phyloP scores from a whole-genome alignment of 2,329 filamentous ascomycete species.

The Parastagonospora avenae region DNA sequence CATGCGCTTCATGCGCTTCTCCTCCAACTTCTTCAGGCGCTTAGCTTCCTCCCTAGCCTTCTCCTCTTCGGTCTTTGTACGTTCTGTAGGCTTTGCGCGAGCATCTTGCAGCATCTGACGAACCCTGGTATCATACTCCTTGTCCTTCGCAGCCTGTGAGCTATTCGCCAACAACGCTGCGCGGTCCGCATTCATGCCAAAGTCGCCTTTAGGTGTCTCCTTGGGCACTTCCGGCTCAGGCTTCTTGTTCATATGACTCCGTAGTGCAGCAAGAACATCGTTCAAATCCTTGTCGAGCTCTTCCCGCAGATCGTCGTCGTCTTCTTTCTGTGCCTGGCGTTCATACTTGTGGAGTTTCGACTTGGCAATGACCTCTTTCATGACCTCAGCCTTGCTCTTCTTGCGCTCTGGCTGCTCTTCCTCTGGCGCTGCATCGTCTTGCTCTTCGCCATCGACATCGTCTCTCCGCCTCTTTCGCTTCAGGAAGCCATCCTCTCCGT shows the following conservation, averaged over 20 bases:
- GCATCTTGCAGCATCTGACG: constrained; percentile 83
- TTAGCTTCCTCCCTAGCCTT: constrained; percentile 72
- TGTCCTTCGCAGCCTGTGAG: constrained; percentile 73
- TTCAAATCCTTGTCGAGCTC: constrained; percentile 84
- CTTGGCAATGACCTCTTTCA: constrained; percentile 97
- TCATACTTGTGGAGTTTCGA: constrained; percentile 96
- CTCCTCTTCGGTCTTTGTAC: constrained; percentile 70
- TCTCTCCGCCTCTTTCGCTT: constrained; percentile 52
- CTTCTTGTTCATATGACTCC: constrained; percentile 59
- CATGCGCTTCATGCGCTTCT: constrained; percentile 84
- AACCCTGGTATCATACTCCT: constrained; percentile 84
- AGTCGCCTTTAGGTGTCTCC: constrained; percentile 46
- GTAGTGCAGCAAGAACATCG: constrained; percentile 74
- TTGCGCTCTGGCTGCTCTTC: constrained; percentile 75
- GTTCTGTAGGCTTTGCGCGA: constrained; percentile 81
- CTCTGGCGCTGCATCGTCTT: constrained; percentile 36
- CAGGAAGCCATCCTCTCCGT: constrained; percentile 46
- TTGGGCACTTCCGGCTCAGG: constrained; percentile 49
- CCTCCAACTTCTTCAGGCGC: constrained; percentile 79
- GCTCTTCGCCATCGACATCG: constrained; percentile 53
- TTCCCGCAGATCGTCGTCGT: constrained; percentile 84
- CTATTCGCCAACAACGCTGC: constrained; percentile 64
- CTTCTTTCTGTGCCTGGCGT: constrained; percentile 88
- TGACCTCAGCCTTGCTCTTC: constrained; percentile 95
- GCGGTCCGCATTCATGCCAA: constrained; percentile 64